Evolutionary conservation across 140 eudicot species (phyloP).

Genomic region (Senecio squalidus): DNA sequence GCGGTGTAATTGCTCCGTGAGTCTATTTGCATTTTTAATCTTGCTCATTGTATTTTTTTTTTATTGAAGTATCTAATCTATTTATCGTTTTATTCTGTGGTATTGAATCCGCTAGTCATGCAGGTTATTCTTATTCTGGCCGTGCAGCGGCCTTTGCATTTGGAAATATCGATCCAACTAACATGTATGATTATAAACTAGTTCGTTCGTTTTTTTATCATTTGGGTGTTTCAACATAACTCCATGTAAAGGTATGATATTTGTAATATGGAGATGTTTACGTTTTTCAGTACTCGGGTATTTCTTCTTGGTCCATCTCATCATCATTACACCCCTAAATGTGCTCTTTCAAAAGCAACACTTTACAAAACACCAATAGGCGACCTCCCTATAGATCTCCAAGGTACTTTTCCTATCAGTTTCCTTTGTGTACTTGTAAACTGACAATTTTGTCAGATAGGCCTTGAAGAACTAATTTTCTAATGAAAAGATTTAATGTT

Average conservation of each 20-base stretch:
- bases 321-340: constrained; percentile 89
- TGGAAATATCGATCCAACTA: constrained; percentile 82
- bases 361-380: constrained; percentile 89
- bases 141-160: constrained; percentile 99
- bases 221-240: not conserved
- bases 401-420: constrained; percentile 49
- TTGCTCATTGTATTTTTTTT: not conserved
- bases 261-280: too few species aligned
- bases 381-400: constrained; percentile 76
- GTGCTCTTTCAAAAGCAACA: constrained; percentile 84
- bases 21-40: constrained; percentile 11
- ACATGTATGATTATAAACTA: constrained; percentile 44
- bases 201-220: not conserved
- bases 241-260: too few species aligned
- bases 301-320: constrained; percentile 99
- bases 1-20: constrained; percentile 99
- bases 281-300: constrained; percentile 62
- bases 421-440: constrained; percentile 1
- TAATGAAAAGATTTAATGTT: not conserved
- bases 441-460: not conserved
- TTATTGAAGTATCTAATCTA: constrained; percentile 7
- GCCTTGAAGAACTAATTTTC: not conserved
- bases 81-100: constrained; percentile 20
- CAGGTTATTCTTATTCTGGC: constrained; percentile 99
- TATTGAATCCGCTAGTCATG: constrained; percentile 63